Evolutionary conservation across 306 rosid genomes (phyloP).

Genomic region (Citrullus colocynthis): DNA sequence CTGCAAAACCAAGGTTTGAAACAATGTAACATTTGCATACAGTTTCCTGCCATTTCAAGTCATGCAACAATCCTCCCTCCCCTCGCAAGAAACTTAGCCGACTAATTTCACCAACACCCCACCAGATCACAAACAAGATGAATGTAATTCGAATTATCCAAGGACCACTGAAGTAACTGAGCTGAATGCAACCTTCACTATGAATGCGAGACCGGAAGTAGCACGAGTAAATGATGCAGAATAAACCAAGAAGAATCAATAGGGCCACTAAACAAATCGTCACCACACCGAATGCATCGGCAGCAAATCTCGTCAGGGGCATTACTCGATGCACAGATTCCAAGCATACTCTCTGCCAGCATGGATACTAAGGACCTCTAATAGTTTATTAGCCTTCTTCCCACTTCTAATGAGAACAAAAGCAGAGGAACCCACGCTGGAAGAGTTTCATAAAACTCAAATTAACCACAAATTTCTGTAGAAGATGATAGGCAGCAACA

Average conservation of each 20-base stretch:
- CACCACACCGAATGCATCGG: constrained; percentile 99
- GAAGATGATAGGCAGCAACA: constrained; percentile 6
- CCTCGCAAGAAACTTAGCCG: constrained; percentile 64
- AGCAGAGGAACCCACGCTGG: constrained; percentile 12
- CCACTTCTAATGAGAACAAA: constrained; percentile 22
- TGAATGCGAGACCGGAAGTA: constrained; percentile 76
- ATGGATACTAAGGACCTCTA: constrained; percentile 73
- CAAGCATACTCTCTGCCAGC: constrained; percentile 99
- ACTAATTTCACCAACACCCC: constrained; percentile 82
- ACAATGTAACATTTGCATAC: constrained; percentile 89
- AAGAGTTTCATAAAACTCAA: constrained; percentile 23
- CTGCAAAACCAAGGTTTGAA: constrained; percentile 94
- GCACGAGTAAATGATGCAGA: constrained; percentile 69
- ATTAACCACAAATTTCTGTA: constrained; percentile 13
- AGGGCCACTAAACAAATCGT: constrained; percentile 78
- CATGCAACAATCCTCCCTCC: constrained; percentile 20
- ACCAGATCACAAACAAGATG: constrained; percentile 76
- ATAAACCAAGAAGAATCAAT: constrained; percentile 65
- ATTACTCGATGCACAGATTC: constrained; percentile 97
- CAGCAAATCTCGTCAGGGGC: constrained; percentile 95
- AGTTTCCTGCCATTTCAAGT: constrained; percentile 72
- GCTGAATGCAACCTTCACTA: constrained; percentile 50
- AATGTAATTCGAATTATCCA: constrained; percentile 83
- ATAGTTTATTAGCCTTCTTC: constrained; percentile 27
- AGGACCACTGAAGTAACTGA: constrained; percentile 89